phyloP scores from a whole-genome alignment of 352 stramenopile genomes.

The Phytophthora multivora region DNA sequence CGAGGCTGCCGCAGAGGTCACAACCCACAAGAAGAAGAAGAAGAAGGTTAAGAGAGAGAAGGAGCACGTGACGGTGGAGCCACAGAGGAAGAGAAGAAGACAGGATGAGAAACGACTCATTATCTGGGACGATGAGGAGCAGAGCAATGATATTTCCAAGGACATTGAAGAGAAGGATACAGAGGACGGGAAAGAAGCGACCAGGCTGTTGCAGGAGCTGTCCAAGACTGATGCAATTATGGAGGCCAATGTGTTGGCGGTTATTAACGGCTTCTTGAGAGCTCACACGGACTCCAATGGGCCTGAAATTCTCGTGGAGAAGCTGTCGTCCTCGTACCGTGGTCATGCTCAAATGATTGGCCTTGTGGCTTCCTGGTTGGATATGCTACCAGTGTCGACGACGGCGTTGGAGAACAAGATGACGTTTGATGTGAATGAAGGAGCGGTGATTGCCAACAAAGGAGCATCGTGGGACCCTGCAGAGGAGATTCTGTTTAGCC shows the following conservation, averaged over 20 bases:
- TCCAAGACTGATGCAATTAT: conserved; percentile 83
- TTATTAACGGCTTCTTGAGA: conserved; percentile 87
- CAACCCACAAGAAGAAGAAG: conserved; percentile 44
- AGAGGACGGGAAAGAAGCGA: conserved; percentile 79
- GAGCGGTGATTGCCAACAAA: conserved; percentile 61
- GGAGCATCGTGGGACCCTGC: conserved; percentile 76
- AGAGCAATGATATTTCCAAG: conserved; percentile 29
- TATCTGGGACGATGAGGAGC: conserved; percentile 83
- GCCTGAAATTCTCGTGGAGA: conserved; percentile 85
- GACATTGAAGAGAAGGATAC: conserved; percentile 65
- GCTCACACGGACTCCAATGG: conserved; percentile 81
- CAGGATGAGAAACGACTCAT: conserved; percentile 74
- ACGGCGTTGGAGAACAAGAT: conserved; percentile 75
- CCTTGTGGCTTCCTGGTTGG: conserved; percentile 83
- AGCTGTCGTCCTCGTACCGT: conserved; percentile 86
- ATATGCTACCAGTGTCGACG: conserved; percentile 63
- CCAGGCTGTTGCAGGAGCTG: conserved; percentile 66
- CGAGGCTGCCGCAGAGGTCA: neutral
- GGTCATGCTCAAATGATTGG: conserved; percentile 89
- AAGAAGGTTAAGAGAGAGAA: conserved; percentile 44
- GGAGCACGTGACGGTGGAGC: conserved; percentile 29
- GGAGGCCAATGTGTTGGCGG: conserved; percentile 75
- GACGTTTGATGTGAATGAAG: conserved; percentile 74
- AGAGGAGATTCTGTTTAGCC: conserved; percentile 78
- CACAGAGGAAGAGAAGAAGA: conserved; percentile 43